Base-by-base conservation (phyloP, 495 filamentous ascomycete genomes). In the Penicillium atrosanguineum region DNA sequence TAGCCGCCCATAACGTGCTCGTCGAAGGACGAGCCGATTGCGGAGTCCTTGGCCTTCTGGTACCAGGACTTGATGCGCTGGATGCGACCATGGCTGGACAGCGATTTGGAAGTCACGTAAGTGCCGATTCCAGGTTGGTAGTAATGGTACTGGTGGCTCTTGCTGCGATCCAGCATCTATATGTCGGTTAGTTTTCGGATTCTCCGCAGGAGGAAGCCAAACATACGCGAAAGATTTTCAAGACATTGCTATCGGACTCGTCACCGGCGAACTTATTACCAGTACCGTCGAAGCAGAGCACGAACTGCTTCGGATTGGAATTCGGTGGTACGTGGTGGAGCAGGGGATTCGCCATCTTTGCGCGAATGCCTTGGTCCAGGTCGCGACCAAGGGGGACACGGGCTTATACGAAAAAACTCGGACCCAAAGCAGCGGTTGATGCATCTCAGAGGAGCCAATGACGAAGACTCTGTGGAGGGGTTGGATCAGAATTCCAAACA, bases 271-370 rank as follows among this genome's bases (percentile, higher is more conserved):
- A 95, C 59, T 91, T 89, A 61, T 95, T 94, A 2, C 90, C 90
- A 0, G 91, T 95, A 21, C 91, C 91, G 64, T 96, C 91, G 52
- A 95, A 95, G 61, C 90, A 95, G 4, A 95, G 74, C 16, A 96
- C 83, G 43, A 95, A 78, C 51, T 81, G 79, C 64, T 74, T 79
- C 5, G 72, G 73, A 26, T 55, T 51, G 19, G 41, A 48, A 14
- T 51, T 52, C 5, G 62, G 60, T 31, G 48, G 55, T 26, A 62
- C 47, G 48, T 51, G 46, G 20, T 43, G 46, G 26, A 37, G 53
- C 19, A 46, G 41, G 29, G 46, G 34, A 14, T 50, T 34, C 36
- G 46, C 51, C 56, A 57, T 68, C 42, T n/a, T 43, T 19, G 16
- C 21, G 42, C 8, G 7, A 15, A 23, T 23, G 23, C 23, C 23